These are phyloP conservation scores for Closterium sp. DNA, from an alignment of 139 green algal species.

Conservation along the genomic window DNA sequence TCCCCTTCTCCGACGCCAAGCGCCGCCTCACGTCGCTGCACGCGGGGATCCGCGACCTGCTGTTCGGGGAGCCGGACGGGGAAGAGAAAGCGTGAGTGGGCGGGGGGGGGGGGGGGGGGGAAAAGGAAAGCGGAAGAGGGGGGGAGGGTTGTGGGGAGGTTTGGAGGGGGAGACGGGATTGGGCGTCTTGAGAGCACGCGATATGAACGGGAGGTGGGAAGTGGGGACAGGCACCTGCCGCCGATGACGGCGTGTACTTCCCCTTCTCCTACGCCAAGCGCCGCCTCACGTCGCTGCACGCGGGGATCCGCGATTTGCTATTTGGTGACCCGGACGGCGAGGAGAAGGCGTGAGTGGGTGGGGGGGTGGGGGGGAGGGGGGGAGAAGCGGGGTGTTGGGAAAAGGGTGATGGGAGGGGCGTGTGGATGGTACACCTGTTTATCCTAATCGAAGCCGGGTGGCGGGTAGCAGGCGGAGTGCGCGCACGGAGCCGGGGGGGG, in stretches of 20 bases:
- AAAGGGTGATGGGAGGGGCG: no score
- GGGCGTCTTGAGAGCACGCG: no score
- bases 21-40: slow-evolving; percentile 69
- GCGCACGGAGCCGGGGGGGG: no score
- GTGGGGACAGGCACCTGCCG: no score
- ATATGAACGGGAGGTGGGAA: no score
- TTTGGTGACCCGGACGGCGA: slow-evolving; percentile 32
- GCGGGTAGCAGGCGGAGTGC: no score
- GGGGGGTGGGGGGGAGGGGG: no score
- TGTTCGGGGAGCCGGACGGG: slow-evolving; percentile 58
- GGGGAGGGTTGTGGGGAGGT: no score
- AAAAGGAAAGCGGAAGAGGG: no score
- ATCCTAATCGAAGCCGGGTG: no score
- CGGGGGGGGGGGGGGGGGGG: background rate
- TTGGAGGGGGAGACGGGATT: background rate
- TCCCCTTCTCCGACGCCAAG: slow-evolving; percentile 66
- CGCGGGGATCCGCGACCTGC: slow-evolving; percentile 66
- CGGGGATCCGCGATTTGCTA: background rate
- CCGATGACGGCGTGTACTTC: slow-evolving; percentile 79
- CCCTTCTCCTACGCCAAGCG: slow-evolving; percentile 64
- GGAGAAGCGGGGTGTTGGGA: no score
- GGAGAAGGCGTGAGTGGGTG: slow-evolving; percentile 13
- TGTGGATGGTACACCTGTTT: no score
- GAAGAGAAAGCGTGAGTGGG: slow-evolving; percentile 18
- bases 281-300: slow-evolving; percentile 54